Evolutionary conservation across 768 basidiomycete species (phyloP).

Genomic region (Chalciporus piperatus): DNA sequence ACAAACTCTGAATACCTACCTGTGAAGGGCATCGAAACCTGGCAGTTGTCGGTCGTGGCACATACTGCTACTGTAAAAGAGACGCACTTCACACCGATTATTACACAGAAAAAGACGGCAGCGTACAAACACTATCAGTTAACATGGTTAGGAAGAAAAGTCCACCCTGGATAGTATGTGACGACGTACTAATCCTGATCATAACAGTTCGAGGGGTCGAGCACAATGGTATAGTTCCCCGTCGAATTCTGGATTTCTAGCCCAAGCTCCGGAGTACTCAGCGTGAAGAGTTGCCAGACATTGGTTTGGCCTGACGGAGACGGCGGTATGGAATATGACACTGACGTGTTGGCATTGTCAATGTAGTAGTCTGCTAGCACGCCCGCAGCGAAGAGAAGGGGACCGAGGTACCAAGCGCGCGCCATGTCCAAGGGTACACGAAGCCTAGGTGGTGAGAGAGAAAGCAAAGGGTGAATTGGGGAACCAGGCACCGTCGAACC

Average conservation of each 20-base stretch:
- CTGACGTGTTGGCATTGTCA: conserved; percentile 23
- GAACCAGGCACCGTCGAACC: not conserved
- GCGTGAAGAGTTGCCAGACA: conserved; percentile 15
- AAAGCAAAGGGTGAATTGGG: not conserved
- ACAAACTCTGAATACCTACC: conserved; percentile 6
- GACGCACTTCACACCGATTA: not conserved
- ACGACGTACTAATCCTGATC: conserved; percentile 26
- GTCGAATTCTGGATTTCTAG: conserved; percentile 16
- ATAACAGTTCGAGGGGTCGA: conserved; percentile 21
- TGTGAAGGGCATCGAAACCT: conserved; percentile 18
- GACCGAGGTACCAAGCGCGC: not conserved
- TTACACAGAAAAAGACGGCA: not conserved
- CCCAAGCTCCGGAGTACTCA: not conserved
- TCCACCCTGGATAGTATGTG: not conserved
- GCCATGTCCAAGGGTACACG: conserved; percentile 4
- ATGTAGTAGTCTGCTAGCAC: conserved; percentile 21
- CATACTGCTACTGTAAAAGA: conserved; percentile 16
- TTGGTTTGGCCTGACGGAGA: conserved; percentile 4
- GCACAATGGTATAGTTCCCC: conserved; percentile 14
- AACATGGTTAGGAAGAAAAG: not conserved
- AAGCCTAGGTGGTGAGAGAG: not conserved
- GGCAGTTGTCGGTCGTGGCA: conserved; percentile 11
- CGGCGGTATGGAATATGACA: conserved; percentile 15
- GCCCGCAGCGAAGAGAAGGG: conserved; percentile 12
- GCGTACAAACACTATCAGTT: conserved; percentile 19